Conservation (phyloP, 2,329 filamentous ascomycete species). For the Penicillium polonicum region DNA sequence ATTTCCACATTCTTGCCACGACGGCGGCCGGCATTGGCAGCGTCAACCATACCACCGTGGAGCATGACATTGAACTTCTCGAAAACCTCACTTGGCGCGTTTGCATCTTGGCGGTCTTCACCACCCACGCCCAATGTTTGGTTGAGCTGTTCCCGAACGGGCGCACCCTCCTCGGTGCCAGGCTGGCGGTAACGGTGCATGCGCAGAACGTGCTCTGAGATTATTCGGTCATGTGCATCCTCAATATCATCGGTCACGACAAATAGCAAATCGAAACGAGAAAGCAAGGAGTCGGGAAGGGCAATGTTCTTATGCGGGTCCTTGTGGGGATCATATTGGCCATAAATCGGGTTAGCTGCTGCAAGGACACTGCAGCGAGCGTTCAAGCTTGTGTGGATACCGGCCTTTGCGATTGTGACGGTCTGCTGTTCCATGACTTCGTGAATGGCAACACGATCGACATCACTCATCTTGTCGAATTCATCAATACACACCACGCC, state of each 20-base stretch:
- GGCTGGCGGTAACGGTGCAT: constrained; percentile 96
- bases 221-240: constrained; percentile 81
- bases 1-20: constrained; percentile 78
- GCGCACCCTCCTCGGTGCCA: constrained; percentile 89
- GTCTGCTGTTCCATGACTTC: constrained; percentile 99
- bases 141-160: constrained; percentile 80
- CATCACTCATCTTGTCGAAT: constrained; percentile 99
- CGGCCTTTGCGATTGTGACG: constrained; percentile 96
- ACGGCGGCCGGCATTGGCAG: constrained; percentile 63
- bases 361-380: constrained; percentile 95
- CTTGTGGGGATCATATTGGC: constrained; percentile 97
- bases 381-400: constrained; percentile 96
- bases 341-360: constrained; percentile 95
- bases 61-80: constrained; percentile 97
- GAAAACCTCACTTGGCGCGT: constrained; percentile 80
- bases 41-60: constrained; percentile 79
- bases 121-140: constrained; percentile 86
- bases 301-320: constrained; percentile 99
- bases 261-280: constrained; percentile 97
- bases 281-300: constrained; percentile 89
- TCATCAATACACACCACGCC: constrained; percentile 99
- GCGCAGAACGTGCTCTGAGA: constrained; percentile 93
- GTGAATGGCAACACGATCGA: constrained; percentile 96
- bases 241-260: constrained; percentile 98
- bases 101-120: constrained; percentile 69